A percentile compares a stretch with the other conserved stretches of the same genome.
Evolutionary conservation across 2,329 filamentous ascomycete genomes (phyloP).

Genomic region (Fusarium papillatum): DNA sequence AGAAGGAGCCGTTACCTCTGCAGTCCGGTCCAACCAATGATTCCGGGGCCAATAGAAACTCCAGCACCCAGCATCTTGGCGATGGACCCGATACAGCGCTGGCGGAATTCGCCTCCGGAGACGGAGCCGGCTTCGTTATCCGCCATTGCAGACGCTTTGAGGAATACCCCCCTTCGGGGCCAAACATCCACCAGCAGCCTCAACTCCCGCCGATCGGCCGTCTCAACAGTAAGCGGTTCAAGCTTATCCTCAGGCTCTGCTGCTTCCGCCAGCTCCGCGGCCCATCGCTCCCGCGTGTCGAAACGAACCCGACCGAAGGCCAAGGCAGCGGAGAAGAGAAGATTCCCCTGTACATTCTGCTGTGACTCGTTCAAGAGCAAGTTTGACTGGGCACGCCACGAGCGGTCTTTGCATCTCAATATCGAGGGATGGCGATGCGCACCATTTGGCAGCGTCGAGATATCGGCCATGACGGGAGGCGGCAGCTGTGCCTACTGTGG

Average conservation of each 20-base stretch:
- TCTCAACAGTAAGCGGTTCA: neutral
- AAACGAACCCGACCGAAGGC: neutral
- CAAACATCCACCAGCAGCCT: neutral
- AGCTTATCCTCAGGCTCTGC: neutral
- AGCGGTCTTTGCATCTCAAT: conserved; percentile 31
- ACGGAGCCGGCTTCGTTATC: neutral
- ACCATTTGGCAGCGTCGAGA: conserved; percentile 27
- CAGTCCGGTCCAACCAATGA: neutral
- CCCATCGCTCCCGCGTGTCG: neutral
- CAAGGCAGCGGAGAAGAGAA: neutral
- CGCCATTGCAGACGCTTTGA: neutral
- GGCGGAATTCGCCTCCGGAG: neutral
- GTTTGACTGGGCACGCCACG: conserved; percentile 32
- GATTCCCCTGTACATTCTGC: conserved; percentile 33
- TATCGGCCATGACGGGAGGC: conserved; percentile 25
- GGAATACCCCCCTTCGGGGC: neutral
- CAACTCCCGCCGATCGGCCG: neutral
- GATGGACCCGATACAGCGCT: neutral
- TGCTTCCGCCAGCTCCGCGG: neutral
- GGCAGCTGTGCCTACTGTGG: conserved; percentile 22
- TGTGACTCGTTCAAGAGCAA: conserved; percentile 35
- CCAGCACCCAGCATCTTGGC: neutral
- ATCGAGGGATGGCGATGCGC: conserved; percentile 27
- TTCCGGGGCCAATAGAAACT: neutral
- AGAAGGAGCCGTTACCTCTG: neutral